Evolutionary conservation across 225 moss, liverwort and hornwort genomes (phyloP).

Genomic region (Polytrichum commune): DNA sequence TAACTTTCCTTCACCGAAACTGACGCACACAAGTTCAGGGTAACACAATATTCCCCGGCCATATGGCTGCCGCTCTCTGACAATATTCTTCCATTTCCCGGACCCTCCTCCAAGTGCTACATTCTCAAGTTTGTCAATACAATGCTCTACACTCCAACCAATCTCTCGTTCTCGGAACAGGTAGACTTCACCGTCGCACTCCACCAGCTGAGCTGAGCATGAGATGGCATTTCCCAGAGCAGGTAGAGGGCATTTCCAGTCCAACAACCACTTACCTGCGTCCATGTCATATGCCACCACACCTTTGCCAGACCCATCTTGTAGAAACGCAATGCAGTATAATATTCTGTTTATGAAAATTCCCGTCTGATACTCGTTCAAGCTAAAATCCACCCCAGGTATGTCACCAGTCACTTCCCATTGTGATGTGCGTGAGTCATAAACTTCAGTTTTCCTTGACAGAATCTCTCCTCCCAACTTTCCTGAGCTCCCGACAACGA

Average conservation of each 20-base stretch:
- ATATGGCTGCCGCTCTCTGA: slow-evolving; percentile 7
- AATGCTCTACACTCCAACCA: slow-evolving; percentile 10
- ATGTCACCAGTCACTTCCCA: neutral
- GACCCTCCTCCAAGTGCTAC: no score
- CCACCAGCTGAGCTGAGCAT: slow-evolving; percentile 14
- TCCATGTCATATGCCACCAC: slow-evolving; percentile 17
- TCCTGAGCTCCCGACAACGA: slow-evolving; percentile 23
- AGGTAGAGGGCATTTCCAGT: neutral
- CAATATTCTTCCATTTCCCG: slow-evolving; percentile 5
- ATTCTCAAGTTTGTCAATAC: slow-evolving; percentile 11
- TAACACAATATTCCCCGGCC: slow-evolving; percentile 23
- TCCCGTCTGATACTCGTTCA: slow-evolving; percentile 31
- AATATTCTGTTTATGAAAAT: neutral
- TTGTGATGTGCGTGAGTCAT: neutral
- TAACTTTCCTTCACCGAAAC: slow-evolving; percentile 5
- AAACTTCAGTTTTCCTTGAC: slow-evolving; percentile 6
- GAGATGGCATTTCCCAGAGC: no score
- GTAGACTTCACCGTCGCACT: slow-evolving; percentile 8
- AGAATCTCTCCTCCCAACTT: slow-evolving; percentile 4
- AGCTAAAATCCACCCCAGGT: slow-evolving; percentile 8
- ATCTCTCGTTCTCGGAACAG: slow-evolving; percentile 29
- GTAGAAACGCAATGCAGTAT: slow-evolving; percentile 16
- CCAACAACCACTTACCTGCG: neutral
- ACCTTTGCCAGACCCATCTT: slow-evolving; percentile 1
- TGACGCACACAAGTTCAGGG: slow-evolving; percentile 23